phyloP scores from a whole-genome alignment of 176 grass and related monocot species.

The Melocanna baccifera region DNA sequence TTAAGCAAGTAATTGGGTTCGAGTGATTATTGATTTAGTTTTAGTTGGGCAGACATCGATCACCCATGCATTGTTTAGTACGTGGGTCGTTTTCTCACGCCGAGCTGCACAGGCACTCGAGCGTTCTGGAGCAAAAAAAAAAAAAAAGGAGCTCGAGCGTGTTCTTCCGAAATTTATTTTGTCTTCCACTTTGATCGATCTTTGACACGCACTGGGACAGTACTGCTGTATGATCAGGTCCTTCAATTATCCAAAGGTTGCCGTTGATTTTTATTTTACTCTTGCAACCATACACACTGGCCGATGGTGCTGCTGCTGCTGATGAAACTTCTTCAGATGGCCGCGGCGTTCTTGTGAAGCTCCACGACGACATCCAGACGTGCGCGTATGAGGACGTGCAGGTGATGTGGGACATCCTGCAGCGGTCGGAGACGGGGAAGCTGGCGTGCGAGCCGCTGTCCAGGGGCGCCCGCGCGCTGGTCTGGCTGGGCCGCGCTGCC shows the following conservation, averaged over 20 bases:
- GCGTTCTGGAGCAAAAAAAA: no score
- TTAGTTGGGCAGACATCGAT: no score
- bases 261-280: not conserved
- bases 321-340: not conserved
- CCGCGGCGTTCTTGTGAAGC: slow-evolving; percentile 44
- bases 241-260: no score
- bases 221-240: not conserved
- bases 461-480: slow-evolving; percentile 16
- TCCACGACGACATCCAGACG: slow-evolving; percentile 53
- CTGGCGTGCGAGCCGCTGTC: slow-evolving; percentile 17
- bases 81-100: not conserved
- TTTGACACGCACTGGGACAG: not conserved
- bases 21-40: no score
- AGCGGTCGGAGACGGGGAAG: slow-evolving; percentile 37
- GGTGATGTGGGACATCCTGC: slow-evolving; percentile 77
- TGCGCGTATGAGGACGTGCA: slow-evolving; percentile 64
- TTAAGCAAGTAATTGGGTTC: no score
- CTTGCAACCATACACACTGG: not conserved
- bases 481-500: slow-evolving; percentile 3
- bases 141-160: not conserved
- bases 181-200: not conserved
- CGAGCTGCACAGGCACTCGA: not conserved
- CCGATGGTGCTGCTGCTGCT: not conserved
- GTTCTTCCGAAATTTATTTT: not conserved
- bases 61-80: not conserved